phyloP scores from a whole-genome alignment of 2,329 filamentous ascomycete genomes.

The Alternaria sp. region DNA sequence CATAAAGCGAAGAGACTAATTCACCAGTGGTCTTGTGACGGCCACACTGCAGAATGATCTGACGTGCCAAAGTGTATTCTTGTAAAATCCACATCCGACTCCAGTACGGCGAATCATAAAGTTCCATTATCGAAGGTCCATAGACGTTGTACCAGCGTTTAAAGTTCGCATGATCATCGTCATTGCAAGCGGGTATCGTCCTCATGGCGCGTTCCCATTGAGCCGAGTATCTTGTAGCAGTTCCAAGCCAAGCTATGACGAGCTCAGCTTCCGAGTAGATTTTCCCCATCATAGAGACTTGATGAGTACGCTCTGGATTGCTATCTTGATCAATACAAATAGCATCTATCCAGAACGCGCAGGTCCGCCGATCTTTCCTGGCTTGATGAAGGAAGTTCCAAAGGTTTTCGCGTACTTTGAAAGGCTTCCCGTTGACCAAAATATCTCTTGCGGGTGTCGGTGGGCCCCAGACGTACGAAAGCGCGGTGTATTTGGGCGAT shows the following conservation, averaged over 20 bases:
- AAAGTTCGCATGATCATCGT: rapidly evolving
- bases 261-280: not conserved
- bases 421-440: not conserved
- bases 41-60: not conserved
- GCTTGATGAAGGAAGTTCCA: not conserved
- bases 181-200: too few species aligned
- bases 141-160: too few species aligned
- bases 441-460: not conserved
- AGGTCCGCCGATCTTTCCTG: rapidly evolving
- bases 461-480: not conserved
- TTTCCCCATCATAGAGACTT: conserved; percentile 3
- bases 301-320: not conserved
- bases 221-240: too few species aligned
- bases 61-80: not conserved
- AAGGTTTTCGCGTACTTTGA: not conserved
- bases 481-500: not conserved
- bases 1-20: too few species aligned
- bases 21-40: too few species aligned
- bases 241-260: not conserved
- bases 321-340: not conserved
- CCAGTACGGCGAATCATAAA: not conserved
- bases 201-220: too few species aligned
- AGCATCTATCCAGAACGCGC: not conserved
- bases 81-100: not conserved
- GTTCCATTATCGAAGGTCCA: rapidly evolving